Evolutionary conservation across 352 stramenopile species (phyloP), one percentile per base, ranked within the genome.

Genomic region (Thalassiosira mediterranea): DNA sequence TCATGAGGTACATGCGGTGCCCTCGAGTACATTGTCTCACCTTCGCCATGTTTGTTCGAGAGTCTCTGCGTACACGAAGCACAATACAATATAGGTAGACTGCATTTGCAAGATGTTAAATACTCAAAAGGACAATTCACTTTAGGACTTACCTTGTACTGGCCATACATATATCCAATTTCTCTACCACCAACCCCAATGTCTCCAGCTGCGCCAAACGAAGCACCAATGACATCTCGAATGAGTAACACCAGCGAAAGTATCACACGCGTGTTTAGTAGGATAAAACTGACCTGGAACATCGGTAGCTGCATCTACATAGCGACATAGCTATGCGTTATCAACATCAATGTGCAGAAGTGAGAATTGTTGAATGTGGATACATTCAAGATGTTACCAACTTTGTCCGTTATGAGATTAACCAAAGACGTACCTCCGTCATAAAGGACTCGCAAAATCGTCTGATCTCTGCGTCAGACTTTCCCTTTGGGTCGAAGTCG

Each of bases 371-470:
- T 42, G 34, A 7, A 42, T 42, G 5, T 23, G 19, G 7, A 44
- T 5, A 48, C n/a, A 1, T 19, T 7, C 52, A 62, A 48, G 25
- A 62, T 28, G n/a, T n/a, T n/a, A n/a, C n/a, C n/a, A n/a, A n/a
- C n/a, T n/a, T n/a, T n/a, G n/a, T n/a, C n/a, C n/a, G n/a, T n/a
- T n/a, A 26, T 42, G 34, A 42, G 1, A 47, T 3, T 1, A 62
- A 3, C 34, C 1, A 62, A 62, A 3, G 21, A 23, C 25, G 29
- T 47, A 62, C 7, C 19, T 97, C 93, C 1, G 95, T 98, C 95
- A 97, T 98, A 86, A 97, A 98, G 10, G 91, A 96, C 88, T 98
- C 94, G 74, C 95, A 98, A 72, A 98, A 98, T 49, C 95, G 93
- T 87, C 96, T 96, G 64, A 98, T 94, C 79, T 98, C 95, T 21